phyloP scores from a whole-genome alignment of 2,329 filamentous ascomycete species.

The Penicillium sclerotiorum region DNA sequence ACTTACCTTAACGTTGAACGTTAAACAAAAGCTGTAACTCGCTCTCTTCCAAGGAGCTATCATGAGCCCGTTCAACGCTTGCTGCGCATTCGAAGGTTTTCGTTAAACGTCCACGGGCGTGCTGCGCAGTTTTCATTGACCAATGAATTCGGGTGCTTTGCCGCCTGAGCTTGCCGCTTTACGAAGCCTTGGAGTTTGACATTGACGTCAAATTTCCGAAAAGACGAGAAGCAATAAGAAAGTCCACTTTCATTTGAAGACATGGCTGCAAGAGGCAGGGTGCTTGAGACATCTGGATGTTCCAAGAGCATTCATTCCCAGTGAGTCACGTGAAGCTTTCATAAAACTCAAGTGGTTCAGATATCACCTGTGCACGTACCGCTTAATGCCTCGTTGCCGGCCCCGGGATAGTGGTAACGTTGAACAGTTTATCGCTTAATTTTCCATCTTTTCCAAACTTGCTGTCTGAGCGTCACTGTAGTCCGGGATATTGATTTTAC shows the following conservation, averaged over 20 bases:
- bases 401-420: too few species aligned
- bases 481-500: not conserved
- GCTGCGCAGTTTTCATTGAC: not conserved
- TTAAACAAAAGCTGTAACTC: too few species aligned
- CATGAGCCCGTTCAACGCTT: too few species aligned
- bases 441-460: not conserved
- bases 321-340: not conserved
- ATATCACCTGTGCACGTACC: not conserved
- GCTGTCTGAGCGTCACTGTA: not conserved
- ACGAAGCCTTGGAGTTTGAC: too few species aligned
- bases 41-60: too few species aligned
- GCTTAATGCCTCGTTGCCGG: not conserved
- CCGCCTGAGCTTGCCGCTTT: not conserved
- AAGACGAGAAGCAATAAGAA: not conserved
- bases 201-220: too few species aligned
- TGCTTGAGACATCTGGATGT: not conserved
- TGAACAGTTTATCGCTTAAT: not conserved
- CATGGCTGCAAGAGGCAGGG: not conserved
- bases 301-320: not conserved
- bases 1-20: too few species aligned
- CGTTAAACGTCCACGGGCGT: too few species aligned
- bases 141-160: not conserved
- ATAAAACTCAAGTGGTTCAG: not conserved
- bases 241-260: not conserved
- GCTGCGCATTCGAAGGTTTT: too few species aligned